Base-by-base conservation (phyloP, 2,329 filamentous ascomycete genomes). In the Torrubiellomyces zombiae region DNA sequence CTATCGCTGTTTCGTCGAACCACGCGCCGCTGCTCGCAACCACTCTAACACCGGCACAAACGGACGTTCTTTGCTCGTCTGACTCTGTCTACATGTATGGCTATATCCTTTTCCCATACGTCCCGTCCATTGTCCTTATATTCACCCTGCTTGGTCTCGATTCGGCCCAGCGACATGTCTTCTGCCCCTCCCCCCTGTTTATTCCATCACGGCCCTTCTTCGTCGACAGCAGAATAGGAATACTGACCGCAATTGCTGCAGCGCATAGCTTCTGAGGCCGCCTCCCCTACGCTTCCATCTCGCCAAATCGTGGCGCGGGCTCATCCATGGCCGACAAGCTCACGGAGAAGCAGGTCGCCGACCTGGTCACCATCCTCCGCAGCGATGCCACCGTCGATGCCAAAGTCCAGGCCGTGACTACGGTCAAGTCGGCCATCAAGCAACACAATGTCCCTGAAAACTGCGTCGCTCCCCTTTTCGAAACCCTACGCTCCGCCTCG, bases 371-470 rank as follows among this genome's bases (percentile, higher is more conserved):
- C 22, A 51, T 68, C 32, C 49, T 71, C 27, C 56, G 56, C 47
- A 65, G 68, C 38, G 76, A 80, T 38, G 62, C 66, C 18, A 63
- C 70, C 24, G 58, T 80, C 38, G 77, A 85, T 40, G 53, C 62
- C 25, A 83, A 83, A 46, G 63, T 82, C 34, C 60, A 69, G 35
- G 65, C 68, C 27, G 68, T 93, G 38, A 79, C 72, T 31, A 63
- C 59, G 40, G 60, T 85, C 51, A 92, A 93, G 54, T 83, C 79
- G 21, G 69, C 73, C 47, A 93, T 93, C 60, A 93, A 93, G 51
- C 83, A 92, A 51, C 76, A 79, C 47, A 83, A 83, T 56, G 80
- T 93, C 22, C 81, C 82, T 32, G 81, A 91, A 36, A 52, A 54
- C 27, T 67, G 63, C 40, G 67, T 91, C 38, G 54, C 69, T 14